Conservation (phyloP, 148 eudicot genomes). For the Simmondsia chinensis region DNA sequence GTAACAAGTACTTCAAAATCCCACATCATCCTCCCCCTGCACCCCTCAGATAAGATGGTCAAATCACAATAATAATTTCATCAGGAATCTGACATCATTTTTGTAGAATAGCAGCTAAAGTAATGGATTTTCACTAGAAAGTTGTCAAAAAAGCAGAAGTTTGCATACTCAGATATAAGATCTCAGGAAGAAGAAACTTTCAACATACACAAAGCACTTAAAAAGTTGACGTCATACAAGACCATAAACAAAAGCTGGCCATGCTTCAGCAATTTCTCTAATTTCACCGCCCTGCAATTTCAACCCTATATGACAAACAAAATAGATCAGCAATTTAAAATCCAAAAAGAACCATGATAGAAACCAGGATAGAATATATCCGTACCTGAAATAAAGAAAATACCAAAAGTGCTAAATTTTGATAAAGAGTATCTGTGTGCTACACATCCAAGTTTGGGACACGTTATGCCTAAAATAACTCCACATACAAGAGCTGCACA, state of each 20-base stretch:
- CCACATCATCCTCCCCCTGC: too few relatives aligned
- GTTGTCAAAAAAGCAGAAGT: background rate
- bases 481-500: constrained; percentile 35
- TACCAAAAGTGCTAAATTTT: constrained; percentile 29
- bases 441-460: constrained; percentile 29
- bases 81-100: background rate
- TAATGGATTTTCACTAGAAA: background rate
- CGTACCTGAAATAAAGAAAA: constrained; percentile 35
- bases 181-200: constrained; percentile 16
- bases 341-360: constrained; percentile 4
- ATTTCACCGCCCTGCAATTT: constrained; percentile 32
- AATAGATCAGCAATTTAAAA: constrained; percentile 4
- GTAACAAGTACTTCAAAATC: too few relatives aligned
- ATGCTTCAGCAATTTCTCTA: constrained; percentile 27
- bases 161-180: too few relatives aligned
- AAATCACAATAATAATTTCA: background rate
- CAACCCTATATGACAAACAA: constrained; percentile 20
- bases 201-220: constrained; percentile 20
- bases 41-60: too few relatives aligned
- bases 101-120: background rate
- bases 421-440: constrained; percentile 27
- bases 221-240: constrained; percentile 36
- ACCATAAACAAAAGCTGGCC: constrained; percentile 37
- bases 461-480: constrained; percentile 24
- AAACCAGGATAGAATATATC: constrained; percentile 3